Evolutionary conservation across 129 eudicot species (phyloP).

Genomic region (Rutidosis leptorrhynchoides): DNA sequence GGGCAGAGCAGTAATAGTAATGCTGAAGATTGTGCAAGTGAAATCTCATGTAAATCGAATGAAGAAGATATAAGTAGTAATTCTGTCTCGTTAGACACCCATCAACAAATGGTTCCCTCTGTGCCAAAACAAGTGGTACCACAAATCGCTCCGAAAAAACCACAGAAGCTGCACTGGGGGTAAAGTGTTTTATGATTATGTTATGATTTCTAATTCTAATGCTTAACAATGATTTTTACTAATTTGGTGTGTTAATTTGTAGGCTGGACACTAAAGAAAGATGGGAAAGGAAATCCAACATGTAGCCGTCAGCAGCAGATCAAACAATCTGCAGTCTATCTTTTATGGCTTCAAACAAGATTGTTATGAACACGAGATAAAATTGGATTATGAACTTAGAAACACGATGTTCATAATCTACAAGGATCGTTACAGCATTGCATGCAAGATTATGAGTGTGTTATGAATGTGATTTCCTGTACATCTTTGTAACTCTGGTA

Average conservation of each 20-base stretch:
- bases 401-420: neutral
- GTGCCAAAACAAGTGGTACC: constrained; percentile 27
- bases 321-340: neutral
- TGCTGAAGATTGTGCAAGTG: constrained; percentile 22
- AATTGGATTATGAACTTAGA: neutral
- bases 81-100: constrained; percentile 18
- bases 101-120: neutral
- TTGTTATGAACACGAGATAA: neutral
- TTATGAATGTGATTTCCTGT: constrained; percentile 11
- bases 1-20: constrained; percentile 20
- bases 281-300: constrained; percentile 96
- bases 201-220: neutral
- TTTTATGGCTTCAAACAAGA: constrained; percentile 14
- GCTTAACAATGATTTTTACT: constrained; percentile 17
- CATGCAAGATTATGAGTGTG: neutral
- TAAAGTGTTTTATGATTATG: constrained; percentile 19
- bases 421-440: neutral
- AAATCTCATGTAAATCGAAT: constrained; percentile 19
- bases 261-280: constrained; percentile 91
- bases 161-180: constrained; percentile 79
- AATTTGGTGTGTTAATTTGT: constrained; percentile 16
- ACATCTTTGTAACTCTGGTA: neutral
- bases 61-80: constrained; percentile 26
- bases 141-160: constrained; percentile 35
- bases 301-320: constrained; percentile 45